Base-by-base conservation (phyloP, 2,329 filamentous ascomycete genomes). In the Pestalotiopsis sp. region DNA sequence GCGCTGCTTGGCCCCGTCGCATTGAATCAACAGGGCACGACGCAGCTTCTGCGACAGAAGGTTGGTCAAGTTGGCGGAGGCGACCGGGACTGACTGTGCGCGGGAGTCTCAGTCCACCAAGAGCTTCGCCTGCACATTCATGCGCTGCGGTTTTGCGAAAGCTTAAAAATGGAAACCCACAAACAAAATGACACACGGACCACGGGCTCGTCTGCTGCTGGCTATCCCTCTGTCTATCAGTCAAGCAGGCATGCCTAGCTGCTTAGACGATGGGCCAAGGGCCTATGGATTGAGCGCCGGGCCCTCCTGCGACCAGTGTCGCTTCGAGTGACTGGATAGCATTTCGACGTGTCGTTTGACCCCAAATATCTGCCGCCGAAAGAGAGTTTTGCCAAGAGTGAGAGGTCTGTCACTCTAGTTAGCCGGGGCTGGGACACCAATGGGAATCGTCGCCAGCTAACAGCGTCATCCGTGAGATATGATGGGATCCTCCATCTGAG, bases 41-140 rank as follows among this genome's bases (percentile, higher is more conserved):
- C 66, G 75, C 76, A 74, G 62, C 62, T 71, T 63, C 71, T 77
- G 75, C 72, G 73, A 76, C 75, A 74, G 70, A 73, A 72, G 66
- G 31, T 36, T 36, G 31, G 31, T 36, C 31, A 52, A n/a, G 70
- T 67, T 70, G 67, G 69, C 70, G 68, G 71, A 72, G 71, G 72
- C 72, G 71, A 72, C 71, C 70, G 31, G 31, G 68, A 69, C 69
- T 69, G 62, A 68, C 67, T 71, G 66, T 62, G 65, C 66, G 69
- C n/a, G 59, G 36, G 27, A 66, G 73, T 73, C 72, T 75, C 69
- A 72, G 67, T 69, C 36, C 61, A 65, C 72, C 69, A 52, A 20
- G 72, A 71, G 70, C 64, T 70, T 72, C 67, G 65, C 59, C 66
- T 67, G 64, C 68, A 66, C 70, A 58, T 68, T 72, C 68, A 75